phyloP scores from a whole-genome alignment of 768 basidiomycete species.

The Hemileccinum impolitum region DNA sequence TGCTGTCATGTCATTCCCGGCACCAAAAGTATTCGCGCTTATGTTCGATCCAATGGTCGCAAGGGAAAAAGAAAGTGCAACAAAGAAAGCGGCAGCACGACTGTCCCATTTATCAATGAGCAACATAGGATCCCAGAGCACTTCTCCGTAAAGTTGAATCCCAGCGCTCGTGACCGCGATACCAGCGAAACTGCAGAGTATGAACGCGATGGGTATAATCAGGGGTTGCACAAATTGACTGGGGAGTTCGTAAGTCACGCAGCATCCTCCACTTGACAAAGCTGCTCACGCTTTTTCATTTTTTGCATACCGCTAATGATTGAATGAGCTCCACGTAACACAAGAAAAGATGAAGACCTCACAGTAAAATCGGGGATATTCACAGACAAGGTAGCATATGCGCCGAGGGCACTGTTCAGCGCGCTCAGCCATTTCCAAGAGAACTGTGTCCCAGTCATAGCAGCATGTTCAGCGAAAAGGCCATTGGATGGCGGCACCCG shows the following conservation, averaged over 20 bases:
- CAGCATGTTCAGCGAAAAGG: conserved; percentile 52
- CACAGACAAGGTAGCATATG: conserved; percentile 68
- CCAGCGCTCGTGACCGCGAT: conserved; percentile 80
- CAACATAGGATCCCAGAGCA: conserved; percentile 71
- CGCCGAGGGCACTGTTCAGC: conserved; percentile 74
- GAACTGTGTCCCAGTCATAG: conserved; percentile 50
- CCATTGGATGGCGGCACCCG: conserved; percentile 59
- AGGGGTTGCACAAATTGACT: conserved; percentile 73
- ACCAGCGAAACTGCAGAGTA: conserved; percentile 71
- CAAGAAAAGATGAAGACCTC: conserved; percentile 7
- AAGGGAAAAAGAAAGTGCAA: conserved; percentile 65
- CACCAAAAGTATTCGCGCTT: conserved; percentile 71
- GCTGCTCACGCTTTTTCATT: conserved; percentile 54
- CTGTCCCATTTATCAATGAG: conserved; percentile 83
- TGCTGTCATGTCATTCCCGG: conserved; percentile 83
- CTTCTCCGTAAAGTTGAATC: conserved; percentile 62
- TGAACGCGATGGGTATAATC: conserved; percentile 80
- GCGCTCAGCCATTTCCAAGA: conserved; percentile 78
- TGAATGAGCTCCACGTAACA: neutral
- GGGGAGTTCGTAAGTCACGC: neutral
- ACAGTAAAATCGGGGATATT: conserved; percentile 86
- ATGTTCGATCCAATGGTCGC: conserved; percentile 73
- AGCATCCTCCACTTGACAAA: neutral
- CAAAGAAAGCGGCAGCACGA: conserved; percentile 83
- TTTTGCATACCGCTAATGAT: conserved; percentile 65